A percentile compares a stretch with the other conserved stretches of the same genome.
These are phyloP conservation scores for Thermomyces lanuginosus DNA, from an alignment of 2,329 filamentous ascomycete species.

Conservation along the genomic window DNA sequence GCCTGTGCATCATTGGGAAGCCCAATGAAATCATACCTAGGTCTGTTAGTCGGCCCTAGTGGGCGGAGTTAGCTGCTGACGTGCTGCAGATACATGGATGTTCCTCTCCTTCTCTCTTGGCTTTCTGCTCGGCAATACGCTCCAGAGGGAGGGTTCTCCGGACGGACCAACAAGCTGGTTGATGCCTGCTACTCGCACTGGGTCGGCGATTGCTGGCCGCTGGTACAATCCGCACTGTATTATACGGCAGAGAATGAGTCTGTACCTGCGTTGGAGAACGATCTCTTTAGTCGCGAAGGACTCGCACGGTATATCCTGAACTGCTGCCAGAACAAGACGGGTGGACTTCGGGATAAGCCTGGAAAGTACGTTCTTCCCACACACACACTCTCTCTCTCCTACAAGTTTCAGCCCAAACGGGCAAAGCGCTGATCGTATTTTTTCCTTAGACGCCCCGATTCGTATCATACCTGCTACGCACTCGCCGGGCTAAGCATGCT, in stretches of 20 bases:
- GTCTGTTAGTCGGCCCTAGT: neutral
- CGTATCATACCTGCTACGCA: slow-evolving; percentile 87
- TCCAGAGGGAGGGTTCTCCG: slow-evolving; percentile 83
- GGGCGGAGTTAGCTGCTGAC: slow-evolving; percentile 1
- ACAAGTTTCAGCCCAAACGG: slow-evolving; percentile 10
- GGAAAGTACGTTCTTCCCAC: slow-evolving; percentile 48
- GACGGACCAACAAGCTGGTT: slow-evolving; percentile 91
- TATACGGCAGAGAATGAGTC: slow-evolving; percentile 18
- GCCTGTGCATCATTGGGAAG: slow-evolving; percentile 67
- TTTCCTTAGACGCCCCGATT: slow-evolving; percentile 52
- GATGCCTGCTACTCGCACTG: slow-evolving; percentile 98
- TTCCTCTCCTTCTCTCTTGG: slow-evolving; percentile 67
- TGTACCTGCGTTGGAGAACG: slow-evolving; percentile 13
- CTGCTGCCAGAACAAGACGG: slow-evolving; percentile 65
- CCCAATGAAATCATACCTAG: slow-evolving; percentile 45
- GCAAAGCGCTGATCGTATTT: neutral
- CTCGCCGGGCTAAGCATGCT: slow-evolving; percentile 69
- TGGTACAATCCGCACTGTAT: slow-evolving; percentile 64
- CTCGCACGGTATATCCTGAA: slow-evolving; percentile 76
- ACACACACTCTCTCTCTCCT: slow-evolving; percentile 3
- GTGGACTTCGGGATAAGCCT: slow-evolving; percentile 86
- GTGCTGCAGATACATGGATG: slow-evolving; percentile 50
- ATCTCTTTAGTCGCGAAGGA: slow-evolving; percentile 63
- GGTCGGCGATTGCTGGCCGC: slow-evolving; percentile 87
- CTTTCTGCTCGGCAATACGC: slow-evolving; percentile 75